Base-by-base conservation (phyloP, 768 basidiomycete genomes). In the Lentinula boryana region DNA sequence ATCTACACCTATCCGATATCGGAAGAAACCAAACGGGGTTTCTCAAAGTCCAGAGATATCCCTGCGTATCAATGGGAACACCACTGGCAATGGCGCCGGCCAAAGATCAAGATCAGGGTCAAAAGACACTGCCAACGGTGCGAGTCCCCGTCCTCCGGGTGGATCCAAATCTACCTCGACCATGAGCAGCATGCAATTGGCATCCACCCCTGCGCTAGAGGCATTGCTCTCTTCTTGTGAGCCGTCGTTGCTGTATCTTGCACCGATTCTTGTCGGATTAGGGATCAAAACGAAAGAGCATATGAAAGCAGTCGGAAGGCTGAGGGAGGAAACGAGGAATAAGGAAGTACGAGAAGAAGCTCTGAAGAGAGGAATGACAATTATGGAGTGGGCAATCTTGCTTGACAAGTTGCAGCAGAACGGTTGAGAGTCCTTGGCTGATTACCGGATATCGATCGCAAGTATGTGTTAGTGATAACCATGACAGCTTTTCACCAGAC, bases 371-470 rank as follows among this genome's bases (percentile, higher is more conserved):
- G 89, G 89, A 1, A 75, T 91, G 55, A 89, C 87, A 0, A 78
- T 88, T 7, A 75, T 91, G 72, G 89, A 91, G 66, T 91, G 89
- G 89, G 89, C 89, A 21, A 87, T 90, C 66, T 74, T 91, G 65
- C 70, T 91, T 61, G 89, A 91, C 70, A 83, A 75, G 67, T 68
- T 89, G 63, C 82, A 80, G 63, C 53, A 55, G 53, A 40, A 36
- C 10, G 53, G 53, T n/a, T 55, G 53, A 55, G 10, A 10, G 12
- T 49, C 48, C 16, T 49, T 49, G 46, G 27, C 27, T 27, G 27
- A 27, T 27, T 27, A 27, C 38, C 5, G 38, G 12, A 40, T 5
- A 15, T 40, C 16, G 16, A 43, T 43, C 16, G n/a, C 41, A 43
- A 13, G 41, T 16, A 18, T 15, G 41, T 27, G 27, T 27, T 27